A percentile compares a stretch with the other conserved stretches of the same genome.
Evolutionary conservation across 352 stramenopile species (phyloP).

Genomic region (Phytophthora melonis): DNA sequence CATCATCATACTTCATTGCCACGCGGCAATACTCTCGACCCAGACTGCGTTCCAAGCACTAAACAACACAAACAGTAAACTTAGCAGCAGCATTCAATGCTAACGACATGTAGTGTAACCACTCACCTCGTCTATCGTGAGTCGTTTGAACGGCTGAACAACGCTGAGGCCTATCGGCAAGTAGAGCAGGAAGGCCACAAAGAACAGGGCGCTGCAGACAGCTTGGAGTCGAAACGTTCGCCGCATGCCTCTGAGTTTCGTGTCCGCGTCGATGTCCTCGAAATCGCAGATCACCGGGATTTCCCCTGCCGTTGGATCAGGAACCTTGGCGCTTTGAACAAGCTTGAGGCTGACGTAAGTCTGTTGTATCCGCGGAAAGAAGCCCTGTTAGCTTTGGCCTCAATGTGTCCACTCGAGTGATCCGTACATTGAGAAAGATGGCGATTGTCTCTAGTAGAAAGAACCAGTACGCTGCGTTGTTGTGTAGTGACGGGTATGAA

Average conservation of each 20-base stretch:
- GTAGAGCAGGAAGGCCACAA: slow-evolving; percentile 73
- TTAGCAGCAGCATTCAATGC: background rate
- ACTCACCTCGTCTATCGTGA: slow-evolving; percentile 53
- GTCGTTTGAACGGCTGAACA: slow-evolving; percentile 46
- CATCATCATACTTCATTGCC: slow-evolving; percentile 40
- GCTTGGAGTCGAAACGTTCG: slow-evolving; percentile 42
- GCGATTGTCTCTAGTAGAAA: slow-evolving; percentile 71
- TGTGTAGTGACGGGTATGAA: slow-evolving; percentile 64
- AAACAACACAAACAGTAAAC: background rate
- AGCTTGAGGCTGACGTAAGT: slow-evolving; percentile 47
- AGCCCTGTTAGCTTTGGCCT: background rate
- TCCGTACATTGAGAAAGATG: slow-evolving; percentile 64
- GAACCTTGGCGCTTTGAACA: slow-evolving; percentile 23
- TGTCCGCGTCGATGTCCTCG: slow-evolving; percentile 23
- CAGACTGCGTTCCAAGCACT: slow-evolving; percentile 42
- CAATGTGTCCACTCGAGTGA: too few relatives aligned
- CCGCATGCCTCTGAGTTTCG: slow-evolving; percentile 31
- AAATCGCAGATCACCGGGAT: slow-evolving; percentile 26
- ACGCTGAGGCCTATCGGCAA: slow-evolving; percentile 62
- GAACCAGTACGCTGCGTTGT: slow-evolving; percentile 72
- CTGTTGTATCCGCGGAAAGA: slow-evolving; percentile 19
- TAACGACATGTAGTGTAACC: background rate
- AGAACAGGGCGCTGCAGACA: slow-evolving; percentile 49
- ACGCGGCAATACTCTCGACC: slow-evolving; percentile 49
- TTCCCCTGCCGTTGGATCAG: slow-evolving; percentile 15